Evolutionary conservation across 306 rosid species (phyloP).

Genomic region (Glycine tomentella): DNA sequence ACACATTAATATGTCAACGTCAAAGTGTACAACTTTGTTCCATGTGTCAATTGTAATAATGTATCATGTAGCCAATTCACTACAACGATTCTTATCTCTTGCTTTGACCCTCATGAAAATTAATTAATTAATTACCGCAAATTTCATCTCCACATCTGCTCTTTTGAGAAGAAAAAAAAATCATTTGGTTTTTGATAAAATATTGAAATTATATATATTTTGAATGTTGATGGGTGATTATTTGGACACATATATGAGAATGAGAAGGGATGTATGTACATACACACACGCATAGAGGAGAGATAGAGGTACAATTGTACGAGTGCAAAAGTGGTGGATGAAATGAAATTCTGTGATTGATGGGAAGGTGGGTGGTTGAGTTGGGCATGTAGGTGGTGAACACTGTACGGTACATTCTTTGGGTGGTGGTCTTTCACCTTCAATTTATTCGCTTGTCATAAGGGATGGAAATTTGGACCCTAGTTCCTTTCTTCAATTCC

Average conservation of each 20-base stretch:
- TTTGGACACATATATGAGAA: too few species aligned
- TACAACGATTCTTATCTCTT: too few species aligned
- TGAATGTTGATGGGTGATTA: too few species aligned
- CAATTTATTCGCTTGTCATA: conserved; percentile 61
- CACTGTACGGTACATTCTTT: conserved; percentile 41
- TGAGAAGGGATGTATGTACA: not conserved
- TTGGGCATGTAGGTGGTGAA: conserved; percentile 49
- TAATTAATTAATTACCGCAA: too few species aligned
- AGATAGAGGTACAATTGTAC: not conserved
- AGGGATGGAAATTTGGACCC: conserved; percentile 55
- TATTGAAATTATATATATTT: too few species aligned
- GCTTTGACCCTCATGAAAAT: not conserved
- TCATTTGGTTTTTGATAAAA: too few species aligned
- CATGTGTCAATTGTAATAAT: conserved; percentile 48
- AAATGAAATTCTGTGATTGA: conserved; percentile 45
- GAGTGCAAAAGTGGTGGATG: conserved; percentile 32
- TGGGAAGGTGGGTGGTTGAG: conserved; percentile 41
- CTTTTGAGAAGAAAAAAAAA: too few species aligned
- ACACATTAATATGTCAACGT: conserved; percentile 57
- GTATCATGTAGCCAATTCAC: not conserved
- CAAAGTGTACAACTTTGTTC: conserved; percentile 62
- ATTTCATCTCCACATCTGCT: too few species aligned
- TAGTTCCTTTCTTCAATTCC: conserved; percentile 33
- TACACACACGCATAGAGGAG: not conserved
- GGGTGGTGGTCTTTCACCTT: conserved; percentile 56